Conservation (phyloP, 148 eudicot genomes). For the Rhododendron molle region DNA sequence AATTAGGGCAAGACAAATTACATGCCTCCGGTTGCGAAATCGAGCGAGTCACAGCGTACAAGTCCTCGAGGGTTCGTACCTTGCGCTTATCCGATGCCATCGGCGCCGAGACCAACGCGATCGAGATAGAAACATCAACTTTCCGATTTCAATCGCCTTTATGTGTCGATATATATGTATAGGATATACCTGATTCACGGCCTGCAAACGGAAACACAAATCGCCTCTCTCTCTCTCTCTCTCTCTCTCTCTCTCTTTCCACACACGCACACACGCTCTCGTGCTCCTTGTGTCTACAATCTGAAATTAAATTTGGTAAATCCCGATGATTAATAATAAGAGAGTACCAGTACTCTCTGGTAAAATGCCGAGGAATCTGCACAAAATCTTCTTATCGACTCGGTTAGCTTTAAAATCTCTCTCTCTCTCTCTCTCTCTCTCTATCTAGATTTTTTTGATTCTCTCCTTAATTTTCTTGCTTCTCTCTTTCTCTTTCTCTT, state of each 20-base stretch:
- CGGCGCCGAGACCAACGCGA: conserved; percentile 10
- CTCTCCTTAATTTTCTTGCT: background rate
- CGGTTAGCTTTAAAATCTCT: background rate
- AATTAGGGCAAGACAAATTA: conserved; percentile 10
- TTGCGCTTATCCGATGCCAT: conserved; percentile 18
- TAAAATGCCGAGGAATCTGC: conserved; percentile 1
- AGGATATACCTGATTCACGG: background rate
- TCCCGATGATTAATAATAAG: background rate
- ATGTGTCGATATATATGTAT: background rate
- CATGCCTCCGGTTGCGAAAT: conserved; percentile 27
- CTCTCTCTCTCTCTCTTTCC: background rate
- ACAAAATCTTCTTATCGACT: background rate
- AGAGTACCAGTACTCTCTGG: background rate
- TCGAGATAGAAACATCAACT: conserved; percentile 20
- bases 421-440: conserved; percentile 7
- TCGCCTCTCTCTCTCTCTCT: background rate
- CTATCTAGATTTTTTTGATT: background rate
- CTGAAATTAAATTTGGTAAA: background rate
- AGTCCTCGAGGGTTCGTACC: conserved; percentile 24
- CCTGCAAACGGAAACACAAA: background rate
- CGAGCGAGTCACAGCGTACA: conserved; percentile 20
- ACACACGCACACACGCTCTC: background rate
- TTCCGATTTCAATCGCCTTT: background rate
- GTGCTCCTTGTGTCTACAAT: background rate
- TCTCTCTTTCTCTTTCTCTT: background rate